phyloP scores from a whole-genome alignment of 768 basidiomycete genomes.

The Mycena haematopus region DNA sequence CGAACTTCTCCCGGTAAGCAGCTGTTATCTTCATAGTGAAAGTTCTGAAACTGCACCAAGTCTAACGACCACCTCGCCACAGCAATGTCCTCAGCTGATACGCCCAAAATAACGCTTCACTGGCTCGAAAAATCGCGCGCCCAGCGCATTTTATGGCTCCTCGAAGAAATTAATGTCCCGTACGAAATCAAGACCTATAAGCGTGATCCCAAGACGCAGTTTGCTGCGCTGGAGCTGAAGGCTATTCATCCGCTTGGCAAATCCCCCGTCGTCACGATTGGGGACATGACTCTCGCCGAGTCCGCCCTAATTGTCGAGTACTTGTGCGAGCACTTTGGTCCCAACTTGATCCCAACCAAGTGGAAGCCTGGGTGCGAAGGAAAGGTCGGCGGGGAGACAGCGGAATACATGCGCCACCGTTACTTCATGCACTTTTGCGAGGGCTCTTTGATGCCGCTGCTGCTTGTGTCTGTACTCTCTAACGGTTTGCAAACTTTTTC shows the following conservation, averaged over 20 bases:
- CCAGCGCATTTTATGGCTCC: constrained; percentile 13
- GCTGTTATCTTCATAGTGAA: too few species aligned
- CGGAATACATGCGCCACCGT: constrained; percentile 9
- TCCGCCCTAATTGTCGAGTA: constrained; percentile 9
- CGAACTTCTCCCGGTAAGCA: too few species aligned
- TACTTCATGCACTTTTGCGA: constrained; percentile 12
- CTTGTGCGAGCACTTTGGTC: constrained; percentile 10
- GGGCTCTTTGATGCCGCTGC: constrained; percentile 5
- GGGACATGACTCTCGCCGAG: background rate
- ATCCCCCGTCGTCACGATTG: constrained; percentile 9
- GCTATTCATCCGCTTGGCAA: constrained; percentile 9
- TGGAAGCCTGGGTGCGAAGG: constrained; percentile 11
- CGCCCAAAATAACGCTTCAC: constrained; percentile 9
- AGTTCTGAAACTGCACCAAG: too few species aligned
- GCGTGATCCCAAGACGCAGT: constrained; percentile 4
- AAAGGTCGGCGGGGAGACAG: constrained; percentile 9
- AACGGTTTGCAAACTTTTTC: too few species aligned
- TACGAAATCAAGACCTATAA: constrained; percentile 16
- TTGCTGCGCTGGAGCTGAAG: constrained; percentile 2
- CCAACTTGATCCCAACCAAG: background rate
- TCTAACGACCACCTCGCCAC: too few species aligned
- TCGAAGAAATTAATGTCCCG: constrained; percentile 2
- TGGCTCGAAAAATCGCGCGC: constrained; percentile 16
- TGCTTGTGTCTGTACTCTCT: too few species aligned
- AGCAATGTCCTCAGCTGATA: background rate